Percentiles rank a stretch among this genome's conserved stretches.
These are phyloP conservation scores for Fraxinus albicans DNA, from an alignment of 305 asterid genomes.

Conservation along the genomic window DNA sequence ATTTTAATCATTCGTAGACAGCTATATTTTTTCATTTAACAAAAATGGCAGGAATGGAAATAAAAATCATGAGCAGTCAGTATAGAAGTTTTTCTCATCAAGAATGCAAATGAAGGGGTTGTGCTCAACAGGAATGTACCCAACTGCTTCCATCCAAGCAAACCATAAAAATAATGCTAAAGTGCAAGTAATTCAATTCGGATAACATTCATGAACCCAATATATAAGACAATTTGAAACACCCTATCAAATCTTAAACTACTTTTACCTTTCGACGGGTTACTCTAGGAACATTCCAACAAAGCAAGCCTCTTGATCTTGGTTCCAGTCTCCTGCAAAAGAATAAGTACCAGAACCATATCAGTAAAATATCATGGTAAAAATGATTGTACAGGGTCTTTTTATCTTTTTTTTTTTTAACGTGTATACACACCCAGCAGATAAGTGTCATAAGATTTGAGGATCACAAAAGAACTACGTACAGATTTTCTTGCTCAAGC, in stretches of 20 bases:
- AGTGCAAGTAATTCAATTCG: not conserved
- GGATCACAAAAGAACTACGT: constrained; percentile 24
- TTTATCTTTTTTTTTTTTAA: not conserved
- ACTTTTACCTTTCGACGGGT: constrained; percentile 44
- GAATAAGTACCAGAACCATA: not conserved
- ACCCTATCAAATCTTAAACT: not conserved
- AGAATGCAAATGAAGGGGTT: not conserved
- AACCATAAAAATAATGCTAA: not conserved
- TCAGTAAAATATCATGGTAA: not conserved
- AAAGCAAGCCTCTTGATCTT: constrained; percentile 51
- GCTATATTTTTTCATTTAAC: not conserved
- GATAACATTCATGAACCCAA: not conserved
- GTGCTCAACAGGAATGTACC: not conserved
- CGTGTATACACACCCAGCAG: not conserved
- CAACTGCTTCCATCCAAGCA: not conserved
- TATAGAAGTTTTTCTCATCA: not conserved
- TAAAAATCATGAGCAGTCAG: not conserved
- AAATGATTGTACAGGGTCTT: not conserved
- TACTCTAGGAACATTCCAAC: constrained; percentile 45
- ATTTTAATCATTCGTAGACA: not conserved
- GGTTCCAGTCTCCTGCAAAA: constrained; percentile 55
- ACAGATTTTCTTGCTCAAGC: constrained; percentile 96
- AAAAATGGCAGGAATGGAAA: not conserved
- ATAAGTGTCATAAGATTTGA: not conserved
- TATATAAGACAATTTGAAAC: not conserved